Evolutionary conservation across 2,329 filamentous ascomycete species (phyloP).

Genomic region (Fusarium sp.): DNA sequence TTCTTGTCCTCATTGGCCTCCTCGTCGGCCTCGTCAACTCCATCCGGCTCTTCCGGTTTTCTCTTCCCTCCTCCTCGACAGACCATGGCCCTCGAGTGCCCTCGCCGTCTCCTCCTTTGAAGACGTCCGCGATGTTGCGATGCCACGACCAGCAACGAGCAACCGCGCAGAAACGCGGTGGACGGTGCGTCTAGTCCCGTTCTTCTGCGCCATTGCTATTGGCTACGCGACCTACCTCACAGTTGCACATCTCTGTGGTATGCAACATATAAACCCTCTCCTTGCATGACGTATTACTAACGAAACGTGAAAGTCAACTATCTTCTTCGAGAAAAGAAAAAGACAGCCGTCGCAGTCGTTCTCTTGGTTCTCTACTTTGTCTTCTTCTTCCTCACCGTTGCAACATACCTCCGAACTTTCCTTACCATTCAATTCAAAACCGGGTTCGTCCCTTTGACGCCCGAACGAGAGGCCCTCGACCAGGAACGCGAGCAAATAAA

Average conservation of each 20-base stretch:
- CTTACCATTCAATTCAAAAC: conserved; percentile 76
- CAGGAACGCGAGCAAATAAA: conserved; percentile 39
- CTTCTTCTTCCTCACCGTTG: conserved; percentile 74
- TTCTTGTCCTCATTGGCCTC: not conserved
- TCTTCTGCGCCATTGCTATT: conserved; percentile 74
- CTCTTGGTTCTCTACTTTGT: conserved; percentile 81
- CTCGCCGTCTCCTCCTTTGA: conserved; percentile 11
- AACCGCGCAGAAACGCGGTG: conserved; percentile 49
- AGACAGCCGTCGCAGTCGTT: conserved; percentile 70
- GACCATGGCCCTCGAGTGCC: not conserved
- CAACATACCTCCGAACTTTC: conserved; percentile 79
- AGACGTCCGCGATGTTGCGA: conserved; percentile 47
- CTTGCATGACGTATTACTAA: conserved; percentile 4
- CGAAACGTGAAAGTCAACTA: conserved; percentile 68
- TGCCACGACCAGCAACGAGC: conserved; percentile 46
- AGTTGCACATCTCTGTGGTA: conserved; percentile 76
- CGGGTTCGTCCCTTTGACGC: conserved; percentile 74
- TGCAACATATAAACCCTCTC: conserved; percentile 47
- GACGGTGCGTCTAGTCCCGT: conserved; percentile 71
- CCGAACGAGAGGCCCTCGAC: conserved; percentile 54
- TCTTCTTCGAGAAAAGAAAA: conserved; percentile 66
- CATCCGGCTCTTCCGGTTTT: not conserved
- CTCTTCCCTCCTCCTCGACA: not conserved
- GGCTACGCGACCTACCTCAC: conserved; percentile 80
- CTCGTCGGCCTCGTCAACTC: not conserved